A percentile compares a stretch with the other conserved stretches of the same genome.
Conservation (phyloP, 2,329 filamentous ascomycete species). For the Colletotrichum destructivum region DNA sequence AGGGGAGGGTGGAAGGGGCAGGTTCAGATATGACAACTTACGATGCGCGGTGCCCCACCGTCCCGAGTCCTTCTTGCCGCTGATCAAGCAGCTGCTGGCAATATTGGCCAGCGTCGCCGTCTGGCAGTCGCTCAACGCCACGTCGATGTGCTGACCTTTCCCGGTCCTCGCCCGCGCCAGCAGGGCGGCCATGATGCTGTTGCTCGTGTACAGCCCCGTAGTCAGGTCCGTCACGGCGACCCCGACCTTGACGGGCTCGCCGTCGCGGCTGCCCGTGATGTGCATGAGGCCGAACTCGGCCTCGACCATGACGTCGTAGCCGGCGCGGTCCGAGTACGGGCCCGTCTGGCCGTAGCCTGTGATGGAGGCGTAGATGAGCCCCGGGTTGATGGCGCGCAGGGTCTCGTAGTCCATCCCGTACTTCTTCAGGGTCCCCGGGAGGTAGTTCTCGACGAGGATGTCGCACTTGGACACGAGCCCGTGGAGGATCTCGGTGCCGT, state of each 20-base stretch:
- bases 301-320: conserved; percentile 99
- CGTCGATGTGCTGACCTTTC: conserved; percentile 92
- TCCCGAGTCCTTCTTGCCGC: conserved; percentile 87
- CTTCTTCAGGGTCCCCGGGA: conserved; percentile 90
- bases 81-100: conserved; percentile 91
- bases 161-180: conserved; percentile 82
- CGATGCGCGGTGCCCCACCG: conserved; percentile 98
- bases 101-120: conserved; percentile 96
- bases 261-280: conserved; percentile 91
- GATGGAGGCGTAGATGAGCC: conserved; percentile 93
- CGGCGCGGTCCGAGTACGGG: conserved; percentile 87
- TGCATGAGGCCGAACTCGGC: conserved; percentile 99
- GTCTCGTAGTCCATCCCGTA: conserved; percentile 92
- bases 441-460: conserved; percentile 96
- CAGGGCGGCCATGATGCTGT: conserved; percentile 94
- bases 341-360: conserved; percentile 98
- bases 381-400: conserved; percentile 84
- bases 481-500: conserved; percentile 90
- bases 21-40: conserved; percentile 57
- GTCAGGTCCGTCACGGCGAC: conserved; percentile 97
- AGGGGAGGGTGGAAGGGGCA: no score
- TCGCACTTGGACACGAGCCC: conserved; percentile 88
- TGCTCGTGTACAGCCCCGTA: conserved; percentile 94
- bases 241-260: conserved; percentile 95
- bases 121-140: conserved; percentile 93